Evolutionary conservation across 2,329 filamentous ascomycete genomes (phyloP), one percentile per base, ranked within the genome.

Genomic region (Aspergillus ruber): DNA sequence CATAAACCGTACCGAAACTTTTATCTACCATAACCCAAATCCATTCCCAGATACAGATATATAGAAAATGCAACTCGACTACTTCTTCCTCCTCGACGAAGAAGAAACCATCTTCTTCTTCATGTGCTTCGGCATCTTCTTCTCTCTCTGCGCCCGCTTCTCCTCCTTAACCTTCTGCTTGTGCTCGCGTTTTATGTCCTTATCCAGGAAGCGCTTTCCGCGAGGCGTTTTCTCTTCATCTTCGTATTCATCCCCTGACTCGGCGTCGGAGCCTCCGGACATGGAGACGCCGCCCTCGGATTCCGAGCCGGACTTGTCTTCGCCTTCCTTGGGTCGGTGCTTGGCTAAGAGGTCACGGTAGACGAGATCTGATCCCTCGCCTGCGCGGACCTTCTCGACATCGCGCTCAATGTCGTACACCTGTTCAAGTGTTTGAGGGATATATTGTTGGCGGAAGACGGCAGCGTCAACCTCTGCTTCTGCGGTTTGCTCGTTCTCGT

Each of bases 321-420:
- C 65, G 21, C 70, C 70, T 6, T 58, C 62, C 1, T 58, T 56
- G 4, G 25, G 25, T 41, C 60, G 65, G 48, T 84, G 82, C 52
- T 85, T 80, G 3, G 90, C 90, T 1, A 98, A 76, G 6, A 98
- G 77, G 55, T 88, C 87, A 53, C 84, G 83, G 71, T 97, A 97
- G 1, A 95, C 82, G 0, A 96, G 76, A n/a, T 86, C 82, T 10
- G 82, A 80, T 17, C 84, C 87, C 54, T 86, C 78, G 4, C 89
- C 90, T 39, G 82, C 77, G 6, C 81, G 81, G 18, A 95, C 79
- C 65, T 83, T 84, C 58, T 88, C 84, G 2, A 84, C 88, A 57
- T 97, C 93, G 57, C 90, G 85, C 69, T 97, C 93, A 44, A 95
- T 84, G 64, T 98, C 90, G 67, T 96, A 96, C 4, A 98, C 91